Percentiles rank a stretch among this genome's conserved stretches.
Conservation (phyloP, 2,329 filamentous ascomycete species). For the Elsinoe arachidis region DNA sequence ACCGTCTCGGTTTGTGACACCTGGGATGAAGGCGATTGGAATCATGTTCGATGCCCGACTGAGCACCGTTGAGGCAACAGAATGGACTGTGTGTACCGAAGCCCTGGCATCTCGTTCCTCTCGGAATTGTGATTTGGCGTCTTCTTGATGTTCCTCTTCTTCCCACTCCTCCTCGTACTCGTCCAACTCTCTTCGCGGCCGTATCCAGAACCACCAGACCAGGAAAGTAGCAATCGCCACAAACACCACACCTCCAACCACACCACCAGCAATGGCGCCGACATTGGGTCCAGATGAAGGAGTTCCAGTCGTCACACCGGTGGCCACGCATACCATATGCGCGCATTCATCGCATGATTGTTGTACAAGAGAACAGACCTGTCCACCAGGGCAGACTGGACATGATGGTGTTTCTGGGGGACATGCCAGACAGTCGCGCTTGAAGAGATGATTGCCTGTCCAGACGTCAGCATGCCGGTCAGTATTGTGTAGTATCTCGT, state of each 20-base stretch:
- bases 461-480: neutral
- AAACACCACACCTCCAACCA: constrained; percentile 71
- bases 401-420: constrained; percentile 46
- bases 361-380: constrained; percentile 52
- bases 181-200: constrained; percentile 56
- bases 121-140: constrained; percentile 28
- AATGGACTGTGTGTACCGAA: constrained; percentile 78
- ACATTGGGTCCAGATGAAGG: constrained; percentile 50
- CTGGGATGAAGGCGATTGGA: constrained; percentile 97
- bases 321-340: constrained; percentile 46
- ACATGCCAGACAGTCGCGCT: constrained; percentile 51
- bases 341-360: constrained; percentile 54
- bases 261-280: constrained; percentile 84
- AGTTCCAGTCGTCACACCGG: constrained; percentile 30
- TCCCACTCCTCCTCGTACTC: constrained; percentile 50
- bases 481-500: neutral
- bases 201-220: constrained; percentile 81
- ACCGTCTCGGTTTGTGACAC: constrained; percentile 74
- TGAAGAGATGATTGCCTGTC: constrained; percentile 35
- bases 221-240: constrained; percentile 69
- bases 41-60: constrained; percentile 98
- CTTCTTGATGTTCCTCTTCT: constrained; percentile 47
- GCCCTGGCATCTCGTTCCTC: constrained; percentile 42
- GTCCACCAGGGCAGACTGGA: constrained; percentile 46
- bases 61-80: constrained; percentile 88